Evolutionary conservation across 2,329 filamentous ascomycete species (phyloP).

Genomic region (Aspergillus fructus): DNA sequence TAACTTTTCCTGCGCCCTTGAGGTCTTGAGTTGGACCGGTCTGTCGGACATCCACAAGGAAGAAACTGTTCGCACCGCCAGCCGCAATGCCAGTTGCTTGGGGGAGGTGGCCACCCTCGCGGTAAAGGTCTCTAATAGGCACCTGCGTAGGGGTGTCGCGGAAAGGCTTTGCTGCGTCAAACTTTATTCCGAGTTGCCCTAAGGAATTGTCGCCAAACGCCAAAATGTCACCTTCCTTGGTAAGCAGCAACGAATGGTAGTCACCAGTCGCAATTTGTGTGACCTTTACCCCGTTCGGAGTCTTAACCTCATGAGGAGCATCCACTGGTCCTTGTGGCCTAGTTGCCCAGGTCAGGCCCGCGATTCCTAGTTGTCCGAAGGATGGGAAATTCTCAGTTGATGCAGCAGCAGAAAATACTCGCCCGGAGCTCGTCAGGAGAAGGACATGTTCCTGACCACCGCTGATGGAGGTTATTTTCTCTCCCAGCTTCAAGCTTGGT

Average conservation of each 20-base stretch:
- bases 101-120: slow-evolving; percentile 60
- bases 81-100: slow-evolving; percentile 77
- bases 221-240: slow-evolving; percentile 74
- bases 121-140: slow-evolving; percentile 71
- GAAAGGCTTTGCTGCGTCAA: slow-evolving; percentile 59
- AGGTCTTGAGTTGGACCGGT: slow-evolving; percentile 48
- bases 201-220: slow-evolving; percentile 86
- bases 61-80: slow-evolving; percentile 83
- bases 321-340: slow-evolving; percentile 77
- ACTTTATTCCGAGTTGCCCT: slow-evolving; percentile 87
- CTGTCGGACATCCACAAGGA: slow-evolving; percentile 75
- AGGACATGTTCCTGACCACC: slow-evolving; percentile 84
- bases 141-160: slow-evolving; percentile 71
- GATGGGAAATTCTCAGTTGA: slow-evolving; percentile 75
- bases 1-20: slow-evolving; percentile 54
- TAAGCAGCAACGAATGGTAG: slow-evolving; percentile 77
- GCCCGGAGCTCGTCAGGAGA: slow-evolving; percentile 78
- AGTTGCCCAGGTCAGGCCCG: slow-evolving; percentile 76
- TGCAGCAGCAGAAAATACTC: slow-evolving; percentile 84
- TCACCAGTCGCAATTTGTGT: slow-evolving; percentile 78
- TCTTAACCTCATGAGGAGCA: slow-evolving; percentile 73
- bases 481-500: slow-evolving; percentile 66
- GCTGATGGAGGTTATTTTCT: slow-evolving; percentile 71
- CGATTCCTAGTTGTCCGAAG: slow-evolving; percentile 82
- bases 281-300: slow-evolving; percentile 69